phyloP scores from a whole-genome alignment of 441 rosid species.

The Erodium trifolium region DNA sequence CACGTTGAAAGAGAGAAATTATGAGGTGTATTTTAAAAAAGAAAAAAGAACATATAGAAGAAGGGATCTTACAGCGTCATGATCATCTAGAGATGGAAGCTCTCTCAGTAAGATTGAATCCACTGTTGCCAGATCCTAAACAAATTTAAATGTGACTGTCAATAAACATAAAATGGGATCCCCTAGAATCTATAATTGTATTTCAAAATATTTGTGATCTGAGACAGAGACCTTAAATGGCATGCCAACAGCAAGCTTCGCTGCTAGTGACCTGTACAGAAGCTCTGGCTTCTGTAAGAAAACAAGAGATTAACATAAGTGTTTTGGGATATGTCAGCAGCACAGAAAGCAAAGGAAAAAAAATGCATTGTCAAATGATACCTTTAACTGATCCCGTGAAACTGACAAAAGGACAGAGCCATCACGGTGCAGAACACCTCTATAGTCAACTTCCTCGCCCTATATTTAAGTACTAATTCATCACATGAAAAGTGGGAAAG shows the following conservation, averaged over 20 bases:
- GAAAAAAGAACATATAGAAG: constrained; percentile 7
- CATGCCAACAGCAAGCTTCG: constrained; percentile 22
- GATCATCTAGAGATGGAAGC: constrained; percentile 58
- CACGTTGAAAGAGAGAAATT: no score
- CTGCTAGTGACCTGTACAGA: constrained; percentile 57
- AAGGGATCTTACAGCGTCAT: constrained; percentile 56
- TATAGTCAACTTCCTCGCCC: constrained; percentile 95
- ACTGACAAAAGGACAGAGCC: constrained; percentile 90
- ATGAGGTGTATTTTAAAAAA: no score
- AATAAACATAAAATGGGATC: constrained; percentile 1
- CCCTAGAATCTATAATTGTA: neutral
- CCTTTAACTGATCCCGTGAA: constrained; percentile 75
- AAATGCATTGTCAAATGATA: constrained; percentile 13
- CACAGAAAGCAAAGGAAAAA: no score
- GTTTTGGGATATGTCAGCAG: no score
- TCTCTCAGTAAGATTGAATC: constrained; percentile 60
- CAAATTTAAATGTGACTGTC: neutral
- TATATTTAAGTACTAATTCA: constrained; percentile 10
- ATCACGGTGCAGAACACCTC: constrained; percentile 91
- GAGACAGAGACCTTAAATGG: constrained; percentile 21
- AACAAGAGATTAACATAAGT: constrained; percentile 3
- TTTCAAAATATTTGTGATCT: no score
- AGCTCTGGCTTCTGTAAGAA: constrained; percentile 61
- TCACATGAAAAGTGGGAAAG: neutral
- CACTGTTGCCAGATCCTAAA: constrained; percentile 44